Percentiles rank a stretch among this genome's conserved stretches.
phyloP scores from a whole-genome alignment of 2,329 filamentous ascomycete species.

The Chaetomiaceae sp. region DNA sequence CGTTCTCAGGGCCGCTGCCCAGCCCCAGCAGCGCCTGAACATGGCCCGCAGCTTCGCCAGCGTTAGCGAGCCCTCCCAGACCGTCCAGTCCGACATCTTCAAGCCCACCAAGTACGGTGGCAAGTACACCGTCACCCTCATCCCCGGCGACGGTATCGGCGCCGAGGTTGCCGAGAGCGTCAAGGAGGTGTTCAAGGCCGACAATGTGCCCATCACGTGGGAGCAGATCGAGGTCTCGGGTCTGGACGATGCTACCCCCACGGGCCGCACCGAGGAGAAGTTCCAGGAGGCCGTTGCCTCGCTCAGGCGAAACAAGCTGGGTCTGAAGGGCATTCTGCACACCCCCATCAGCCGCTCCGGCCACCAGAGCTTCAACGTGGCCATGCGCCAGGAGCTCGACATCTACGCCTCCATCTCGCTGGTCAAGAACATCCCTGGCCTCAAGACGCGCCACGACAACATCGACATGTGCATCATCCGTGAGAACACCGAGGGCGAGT shows the following conservation, averaged over 20 bases:
- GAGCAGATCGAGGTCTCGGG: constrained; percentile 96
- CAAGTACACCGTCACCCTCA: constrained; percentile 98
- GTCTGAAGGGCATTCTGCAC: constrained; percentile 97
- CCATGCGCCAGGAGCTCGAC: constrained; percentile 97
- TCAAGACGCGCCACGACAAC: constrained; percentile 93
- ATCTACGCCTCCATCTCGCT: constrained; percentile 98
- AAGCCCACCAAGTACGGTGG: constrained; percentile 98
- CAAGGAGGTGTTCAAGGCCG: constrained; percentile 99
- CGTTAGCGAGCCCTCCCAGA: constrained; percentile 55
- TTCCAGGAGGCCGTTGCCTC: constrained; percentile 95
- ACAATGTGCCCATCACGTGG: constrained; percentile 98
- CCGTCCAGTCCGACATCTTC: constrained; percentile 91
- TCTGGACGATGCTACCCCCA: constrained; percentile 66
- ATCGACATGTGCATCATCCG: constrained; percentile 99
- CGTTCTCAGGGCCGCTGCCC: constrained; percentile 46
- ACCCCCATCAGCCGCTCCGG: constrained; percentile 94
- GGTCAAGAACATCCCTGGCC: constrained; percentile 99
- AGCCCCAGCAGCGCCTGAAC: constrained; percentile 36
- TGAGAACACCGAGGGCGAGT: constrained; percentile 99
- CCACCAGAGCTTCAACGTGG: constrained; percentile 99
- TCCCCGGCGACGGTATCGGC: constrained; percentile 98
- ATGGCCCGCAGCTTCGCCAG: constrained; percentile 64
- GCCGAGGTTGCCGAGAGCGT: constrained; percentile 96
- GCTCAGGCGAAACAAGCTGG: constrained; percentile 96
- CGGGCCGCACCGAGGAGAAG: constrained; percentile 83